Evolutionary conservation across 1,284 basidiomycete species (phyloP).

Genomic region (Naganishia cerealis): DNA sequence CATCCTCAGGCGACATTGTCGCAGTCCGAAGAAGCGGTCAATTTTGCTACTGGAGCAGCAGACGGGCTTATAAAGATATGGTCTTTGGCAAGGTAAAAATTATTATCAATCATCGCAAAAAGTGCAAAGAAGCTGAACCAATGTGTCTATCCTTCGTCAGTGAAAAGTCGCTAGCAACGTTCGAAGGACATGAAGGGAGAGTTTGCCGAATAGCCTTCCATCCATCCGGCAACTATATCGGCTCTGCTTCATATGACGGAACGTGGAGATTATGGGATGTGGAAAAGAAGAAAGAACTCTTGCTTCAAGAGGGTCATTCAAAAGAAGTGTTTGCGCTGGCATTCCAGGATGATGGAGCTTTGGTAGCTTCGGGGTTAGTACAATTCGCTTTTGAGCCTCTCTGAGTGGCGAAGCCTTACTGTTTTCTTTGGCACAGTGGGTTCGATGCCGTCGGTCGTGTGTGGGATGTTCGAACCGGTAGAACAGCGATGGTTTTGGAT

Average conservation of each 20-base stretch:
- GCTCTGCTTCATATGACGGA: slow-evolving; percentile 93
- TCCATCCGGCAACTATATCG: slow-evolving; percentile 87
- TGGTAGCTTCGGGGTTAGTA: slow-evolving; percentile 83
- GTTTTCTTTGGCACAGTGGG: slow-evolving; percentile 61
- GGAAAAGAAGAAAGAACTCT: slow-evolving; percentile 71
- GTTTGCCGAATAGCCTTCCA: slow-evolving; percentile 94
- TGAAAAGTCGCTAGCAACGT: slow-evolving; percentile 72
- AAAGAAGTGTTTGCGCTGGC: slow-evolving; percentile 94
- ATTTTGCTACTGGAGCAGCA: slow-evolving; percentile 86
- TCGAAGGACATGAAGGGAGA: slow-evolving; percentile 85
- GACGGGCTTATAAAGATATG: slow-evolving; percentile 84
- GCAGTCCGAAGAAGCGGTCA: slow-evolving; percentile 68
- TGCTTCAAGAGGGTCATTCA: slow-evolving; percentile 94
- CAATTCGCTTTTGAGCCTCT: too few species aligned
- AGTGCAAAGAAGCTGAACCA: background rate
- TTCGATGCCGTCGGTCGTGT: slow-evolving; percentile 94
- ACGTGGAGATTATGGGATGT: slow-evolving; percentile 99
- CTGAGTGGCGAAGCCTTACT: background rate
- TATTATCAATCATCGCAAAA: background rate
- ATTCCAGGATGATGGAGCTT: slow-evolving; percentile 91
- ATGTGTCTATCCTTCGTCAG: slow-evolving; percentile 51
- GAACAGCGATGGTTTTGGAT: slow-evolving; percentile 96
- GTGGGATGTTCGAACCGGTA: slow-evolving; percentile 92
- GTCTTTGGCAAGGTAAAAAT: slow-evolving; percentile 73
- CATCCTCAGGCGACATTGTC: slow-evolving; percentile 89